These are phyloP conservation scores for Clavulina sp. DNA, from an alignment of 768 basidiomycete genomes.

Conservation along the genomic window DNA sequence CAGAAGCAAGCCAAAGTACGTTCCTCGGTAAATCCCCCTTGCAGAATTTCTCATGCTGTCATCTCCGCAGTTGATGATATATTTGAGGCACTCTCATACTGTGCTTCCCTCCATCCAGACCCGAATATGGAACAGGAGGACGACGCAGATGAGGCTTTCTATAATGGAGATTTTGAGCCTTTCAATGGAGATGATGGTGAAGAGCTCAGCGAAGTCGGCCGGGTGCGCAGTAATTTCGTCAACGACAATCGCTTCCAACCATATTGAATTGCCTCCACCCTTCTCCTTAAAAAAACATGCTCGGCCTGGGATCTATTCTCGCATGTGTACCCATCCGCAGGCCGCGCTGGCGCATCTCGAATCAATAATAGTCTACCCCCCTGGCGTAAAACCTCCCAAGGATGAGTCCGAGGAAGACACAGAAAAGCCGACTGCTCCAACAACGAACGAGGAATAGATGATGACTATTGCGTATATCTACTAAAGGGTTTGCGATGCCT, in stretches of 20 bases:
- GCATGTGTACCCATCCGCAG: conserved; percentile 22
- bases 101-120: conserved; percentile 76
- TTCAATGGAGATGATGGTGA: conserved; percentile 46
- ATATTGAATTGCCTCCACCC: conserved; percentile 40
- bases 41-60: not conserved
- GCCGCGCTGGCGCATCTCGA: conserved; percentile 71
- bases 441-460: too few species aligned
- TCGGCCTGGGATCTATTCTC: conserved; percentile 12
- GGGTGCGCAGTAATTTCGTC: conserved; percentile 83
- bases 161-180: conserved; percentile 25
- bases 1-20: conserved; percentile 32
- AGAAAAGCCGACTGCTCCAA: too few species aligned
- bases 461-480: too few species aligned
- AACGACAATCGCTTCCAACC: conserved; percentile 63
- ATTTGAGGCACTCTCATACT: conserved; percentile 71
- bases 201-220: conserved; percentile 73
- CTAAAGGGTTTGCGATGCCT: too few species aligned
- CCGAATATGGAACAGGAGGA: conserved; percentile 26
- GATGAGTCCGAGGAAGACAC: too few species aligned
- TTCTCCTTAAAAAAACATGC: not conserved
- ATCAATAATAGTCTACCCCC: conserved; percentile 53
- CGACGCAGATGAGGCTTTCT: conserved; percentile 37
- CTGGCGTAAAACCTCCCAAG: not conserved
- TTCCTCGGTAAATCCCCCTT: not conserved
- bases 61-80: conserved; percentile 50